Conservation (phyloP, 345 rosid species). For the Hypericum perforatum region DNA sequence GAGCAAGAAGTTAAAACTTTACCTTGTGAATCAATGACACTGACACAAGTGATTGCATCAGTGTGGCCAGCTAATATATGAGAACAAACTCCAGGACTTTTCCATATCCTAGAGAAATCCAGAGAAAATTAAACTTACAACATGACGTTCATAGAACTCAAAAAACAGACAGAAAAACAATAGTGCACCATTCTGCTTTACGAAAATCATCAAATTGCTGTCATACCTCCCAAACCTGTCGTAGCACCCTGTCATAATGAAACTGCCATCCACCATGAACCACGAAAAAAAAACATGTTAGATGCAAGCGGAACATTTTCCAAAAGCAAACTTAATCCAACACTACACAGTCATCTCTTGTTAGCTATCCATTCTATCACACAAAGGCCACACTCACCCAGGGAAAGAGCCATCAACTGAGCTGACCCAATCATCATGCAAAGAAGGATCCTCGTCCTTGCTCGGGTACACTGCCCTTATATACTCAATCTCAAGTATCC, state of each 20-base stretch:
- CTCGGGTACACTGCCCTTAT: constrained; percentile 75
- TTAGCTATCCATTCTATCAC: neutral
- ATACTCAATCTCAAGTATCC: constrained; percentile 80
- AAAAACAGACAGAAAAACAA: constrained; percentile 1
- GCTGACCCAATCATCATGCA: constrained; percentile 97
- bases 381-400: constrained; percentile 28
- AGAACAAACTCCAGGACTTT: constrained; percentile 57
- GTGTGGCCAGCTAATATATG: constrained; percentile 79
- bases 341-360: too few species aligned
- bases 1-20: neutral
- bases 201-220: neutral
- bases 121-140: neutral
- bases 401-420: constrained; percentile 73
- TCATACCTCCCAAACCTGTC: constrained; percentile 69
- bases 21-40: constrained; percentile 49
- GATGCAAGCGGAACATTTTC: too few species aligned
- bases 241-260: constrained; percentile 80
- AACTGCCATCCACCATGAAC: constrained; percentile 46
- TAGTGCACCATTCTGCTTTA: neutral
- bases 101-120: constrained; percentile 53
- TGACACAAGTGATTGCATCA: constrained; percentile 64
- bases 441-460: constrained; percentile 67
- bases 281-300: neutral
- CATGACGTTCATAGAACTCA: neutral
- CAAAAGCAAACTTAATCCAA: too few species aligned